Base-by-base conservation (phyloP, 768 basidiomycete species). In the Podaxis sp. region DNA sequence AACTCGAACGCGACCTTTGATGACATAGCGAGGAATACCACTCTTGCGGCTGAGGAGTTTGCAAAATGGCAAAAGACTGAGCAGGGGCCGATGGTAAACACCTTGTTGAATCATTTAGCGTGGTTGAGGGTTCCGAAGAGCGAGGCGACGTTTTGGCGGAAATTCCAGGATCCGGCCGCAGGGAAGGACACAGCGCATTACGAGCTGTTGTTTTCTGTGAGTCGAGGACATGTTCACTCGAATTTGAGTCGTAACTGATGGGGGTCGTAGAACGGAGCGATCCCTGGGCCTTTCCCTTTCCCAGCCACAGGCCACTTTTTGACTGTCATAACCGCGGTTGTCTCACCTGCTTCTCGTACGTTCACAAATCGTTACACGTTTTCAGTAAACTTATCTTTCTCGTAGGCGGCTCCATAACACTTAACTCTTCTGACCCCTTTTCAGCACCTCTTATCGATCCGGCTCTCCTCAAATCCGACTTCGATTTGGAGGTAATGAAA, bases 381-480 rank as follows among this genome's bases (percentile, higher is more conserved):
- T n/a, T 47, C 7, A 4, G 6, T 6, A 4, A 25, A 3, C 41
- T 41, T 3, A 46, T 17, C 29, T 33, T 24, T 36, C 1, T 49
- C 27, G 29, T 49, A 80, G 77, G 76, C 57, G 79, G 79, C 24
- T 69, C 68, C 11, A 61, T 79, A n/a, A 74, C 68, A 13, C 64
- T 85, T 41, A 77, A 71, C 46, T 79, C 81, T 15, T 75, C 71
- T 24, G 70, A 79, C 66, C 76, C 83, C 9, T 84, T 85, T 69
- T 73, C 72, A 33, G 43, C 71, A 25, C 85, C 86, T 0, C 57
- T 74, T 29, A 83, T 87, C 67, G 76, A 87, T 66, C 81, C 83
- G 3, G 76, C 77, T 51, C 78, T 81, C 69, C 72, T 82, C 22
- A 69, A 59, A 33, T 71, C 72, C 7, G 52, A 62, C 1, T 72